Evolutionary conservation across 768 basidiomycete species (phyloP), one percentile per base, ranked within the genome.

Genomic region (Hemileccinum impolitum): DNA sequence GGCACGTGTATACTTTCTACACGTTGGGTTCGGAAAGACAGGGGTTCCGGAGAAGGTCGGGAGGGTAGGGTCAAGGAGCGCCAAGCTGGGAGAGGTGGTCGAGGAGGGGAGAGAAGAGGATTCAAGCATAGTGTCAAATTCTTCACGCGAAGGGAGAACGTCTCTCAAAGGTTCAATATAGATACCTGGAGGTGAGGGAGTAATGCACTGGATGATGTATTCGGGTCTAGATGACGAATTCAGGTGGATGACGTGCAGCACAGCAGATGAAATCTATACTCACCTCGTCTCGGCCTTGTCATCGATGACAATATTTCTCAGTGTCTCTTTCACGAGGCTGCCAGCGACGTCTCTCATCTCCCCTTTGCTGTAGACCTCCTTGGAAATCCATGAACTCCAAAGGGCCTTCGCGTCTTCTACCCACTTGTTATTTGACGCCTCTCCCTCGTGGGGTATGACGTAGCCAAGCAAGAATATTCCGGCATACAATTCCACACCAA

Each of bases 21-120:
- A 51, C 25, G 32, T 55, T 17, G 47, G 23, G 28, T 45, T 38
- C 40, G 45, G 25, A 32, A 48, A 48, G 4, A 48, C 48, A 3
- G 51, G 48, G 28, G 66, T 63, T 4, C 57, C 48, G 1, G 70
- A 60, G 1, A 60, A 46, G 0, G 81, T 77, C 8, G 80, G 79
- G 26, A 88, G 72, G 14, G 83, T 73, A 1, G 80, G 73, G 28
- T 87, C 77, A 19, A 84, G 52, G 18, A 90, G 70, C 0, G 79
- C 82, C 19, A 87, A 65, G 57, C 81, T 82, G 4, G 78, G 57
- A 44, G 82, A 73, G 31, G 72, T 66, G 2, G 80, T 71, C 14
- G 74, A 71, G 0, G 75, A 63, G 1, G 78, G 71, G 26, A 87
- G 67, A 3, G 52, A 56, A 15, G 66, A 55, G 1, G 53, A 66